Conservation (phyloP, 352 stramenopile species). For the Phytophthora cactorum region DNA sequence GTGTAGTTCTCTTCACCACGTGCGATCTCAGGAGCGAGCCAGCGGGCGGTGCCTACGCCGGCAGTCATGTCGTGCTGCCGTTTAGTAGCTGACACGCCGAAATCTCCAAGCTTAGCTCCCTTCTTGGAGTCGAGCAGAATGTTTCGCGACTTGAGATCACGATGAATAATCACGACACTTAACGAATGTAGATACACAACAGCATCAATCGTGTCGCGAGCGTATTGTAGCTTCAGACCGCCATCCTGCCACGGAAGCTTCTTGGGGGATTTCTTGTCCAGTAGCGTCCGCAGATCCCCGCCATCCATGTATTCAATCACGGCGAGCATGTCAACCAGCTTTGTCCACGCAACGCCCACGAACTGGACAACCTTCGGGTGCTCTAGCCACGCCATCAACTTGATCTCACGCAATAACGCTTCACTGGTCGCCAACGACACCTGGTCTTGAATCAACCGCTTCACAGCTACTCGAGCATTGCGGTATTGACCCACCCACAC, state of each 20-base stretch:
- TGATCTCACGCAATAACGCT: conserved; percentile 72
- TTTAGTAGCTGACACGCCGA: conserved; percentile 67
- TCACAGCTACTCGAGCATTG: conserved; percentile 62
- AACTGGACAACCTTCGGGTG: conserved; percentile 75
- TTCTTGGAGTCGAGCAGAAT: conserved; percentile 69
- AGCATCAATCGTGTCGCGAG: conserved; percentile 67
- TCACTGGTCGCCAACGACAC: conserved; percentile 58
- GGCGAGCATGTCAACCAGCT: conserved; percentile 67
- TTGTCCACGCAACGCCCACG: conserved; percentile 78
- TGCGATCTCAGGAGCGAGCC: conserved; percentile 69
- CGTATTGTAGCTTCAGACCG: conserved; percentile 54
- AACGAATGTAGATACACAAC: conserved; percentile 78
- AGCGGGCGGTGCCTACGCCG: conserved; percentile 65
- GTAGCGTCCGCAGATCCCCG: conserved; percentile 61
- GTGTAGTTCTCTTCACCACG: conserved; percentile 68
- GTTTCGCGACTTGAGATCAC: conserved; percentile 79
- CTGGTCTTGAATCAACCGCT: conserved; percentile 56
- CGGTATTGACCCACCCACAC: conserved; percentile 78
- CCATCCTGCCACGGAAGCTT: conserved; percentile 32
- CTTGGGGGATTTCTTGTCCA: conserved; percentile 47
- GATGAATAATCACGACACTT: conserved; percentile 68
- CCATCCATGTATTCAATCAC: conserved; percentile 78
- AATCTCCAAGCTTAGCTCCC: conserved; percentile 71
- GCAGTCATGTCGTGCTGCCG: conserved; percentile 65
- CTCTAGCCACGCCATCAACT: conserved; percentile 74